Percentiles rank a stretch among this genome's conserved stretches.
phyloP scores from a whole-genome alignment of 768 basidiomycete genomes.

The Boletus huronensis region DNA sequence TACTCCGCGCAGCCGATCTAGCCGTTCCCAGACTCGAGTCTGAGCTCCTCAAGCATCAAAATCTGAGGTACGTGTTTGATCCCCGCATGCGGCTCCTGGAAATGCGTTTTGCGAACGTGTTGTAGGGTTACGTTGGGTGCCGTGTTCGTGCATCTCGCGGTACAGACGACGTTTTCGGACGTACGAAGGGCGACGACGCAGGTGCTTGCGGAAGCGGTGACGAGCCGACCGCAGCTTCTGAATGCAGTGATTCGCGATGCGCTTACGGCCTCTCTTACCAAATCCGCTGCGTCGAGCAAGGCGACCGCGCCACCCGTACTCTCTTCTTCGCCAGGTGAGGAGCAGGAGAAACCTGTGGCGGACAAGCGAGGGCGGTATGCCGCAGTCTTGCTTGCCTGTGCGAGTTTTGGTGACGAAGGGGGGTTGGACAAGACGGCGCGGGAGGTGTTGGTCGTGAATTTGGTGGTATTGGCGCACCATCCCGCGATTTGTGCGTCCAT shows the following conservation, averaged over 20 bases:
- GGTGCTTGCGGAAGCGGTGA: constrained; percentile 39
- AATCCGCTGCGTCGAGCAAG: constrained; percentile 26
- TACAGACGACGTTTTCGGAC: constrained; percentile 53
- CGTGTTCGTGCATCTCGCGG: constrained; percentile 64
- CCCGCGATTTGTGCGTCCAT: constrained; percentile 49
- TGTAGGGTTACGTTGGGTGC: constrained; percentile 60
- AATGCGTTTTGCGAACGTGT: neutral
- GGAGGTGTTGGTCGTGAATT: constrained; percentile 49
- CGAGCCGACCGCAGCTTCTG: constrained; percentile 44
- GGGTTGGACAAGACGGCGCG: constrained; percentile 38
- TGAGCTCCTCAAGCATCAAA: constrained; percentile 51
- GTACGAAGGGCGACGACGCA: constrained; percentile 47
- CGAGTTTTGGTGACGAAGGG: constrained; percentile 38
- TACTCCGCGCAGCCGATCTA: constrained; percentile 61
- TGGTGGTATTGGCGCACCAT: constrained; percentile 74
- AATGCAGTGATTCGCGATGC: constrained; percentile 60
- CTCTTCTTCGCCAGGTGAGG: constrained; percentile 21
- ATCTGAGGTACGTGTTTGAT: constrained; percentile 39
- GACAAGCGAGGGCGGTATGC: constrained; percentile 54
- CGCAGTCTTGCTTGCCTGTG: constrained; percentile 49
- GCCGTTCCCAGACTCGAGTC: constrained; percentile 43
- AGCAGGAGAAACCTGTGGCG: constrained; percentile 39
- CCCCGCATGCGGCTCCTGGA: neutral
- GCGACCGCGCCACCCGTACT: constrained; percentile 14
- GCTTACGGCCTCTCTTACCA: constrained; percentile 44